Base-by-base conservation (phyloP, 2,329 filamentous ascomycete genomes). In the Emergomyces orientalis region DNA sequence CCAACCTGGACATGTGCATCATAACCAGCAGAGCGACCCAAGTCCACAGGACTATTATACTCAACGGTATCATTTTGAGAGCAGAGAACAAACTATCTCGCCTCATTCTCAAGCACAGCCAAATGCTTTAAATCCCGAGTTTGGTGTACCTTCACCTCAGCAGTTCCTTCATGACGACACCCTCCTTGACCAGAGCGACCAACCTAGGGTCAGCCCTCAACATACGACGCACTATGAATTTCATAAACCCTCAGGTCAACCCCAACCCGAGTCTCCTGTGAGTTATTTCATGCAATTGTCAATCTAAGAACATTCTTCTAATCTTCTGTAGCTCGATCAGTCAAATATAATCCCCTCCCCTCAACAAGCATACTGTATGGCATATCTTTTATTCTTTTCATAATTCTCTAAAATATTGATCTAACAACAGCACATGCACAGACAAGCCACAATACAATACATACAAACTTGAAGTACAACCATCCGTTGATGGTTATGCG, bases 211-310 rank as follows among this genome's bases (percentile, higher is more conserved):
- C 19, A 22, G 17, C n/a, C 30, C 54, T 11, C 7, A 55, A 14
- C 61, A 61, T 6, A 54, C 32, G n/a, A 37, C 60, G 22, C 39
- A 25, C 17, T 59, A 61, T 37, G 62, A 63, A 22, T 6, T 52
- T 17, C 60, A 63, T 55, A 37, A 55, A n/a, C 27, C 59, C n/a
- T 59, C 60, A 8, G 61, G 34, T 19, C 45, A 63, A 34, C 27
- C 60, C 25, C 62, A 66, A 41, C 22, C 61, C 25, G 41, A 39
- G 32, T 60, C 62, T 25, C 63, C 61, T 49, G 65, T 66, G 63
- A 60, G 65, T 37, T 59, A 6, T 34, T n/a, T 32, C n/a, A n/a
- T 57, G 7, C 39, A 43, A 32, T 1, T 30, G 27, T 30, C 27
- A 27, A 32, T 47, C 9, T 32, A 30, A 45, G 19, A 32, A 37